Base-by-base conservation (phyloP, 768 basidiomycete genomes). In the Serendipita sp. region DNA sequence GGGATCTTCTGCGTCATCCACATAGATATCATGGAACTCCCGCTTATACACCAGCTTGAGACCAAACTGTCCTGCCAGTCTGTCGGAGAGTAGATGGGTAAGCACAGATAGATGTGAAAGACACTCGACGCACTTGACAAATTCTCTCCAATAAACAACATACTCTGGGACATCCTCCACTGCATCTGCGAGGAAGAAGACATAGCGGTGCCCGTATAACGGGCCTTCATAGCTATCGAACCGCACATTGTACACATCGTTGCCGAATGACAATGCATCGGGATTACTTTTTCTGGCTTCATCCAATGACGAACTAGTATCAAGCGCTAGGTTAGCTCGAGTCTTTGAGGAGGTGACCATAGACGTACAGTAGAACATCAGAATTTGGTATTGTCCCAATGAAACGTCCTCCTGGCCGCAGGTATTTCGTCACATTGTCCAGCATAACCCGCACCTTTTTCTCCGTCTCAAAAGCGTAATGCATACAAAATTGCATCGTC, bases 401-500 rank as follows among this genome's bases (percentile, higher is more conserved):
- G 69, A 97, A 96, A n/a, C 85, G 74, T 3, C 96, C 96, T 26
- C 94, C 95, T 28, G 79, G 76, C 31, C 88, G 77, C 48, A 99
- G 76, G 78, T 86, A 85, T 50, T 79, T 74, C 63, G 83, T 81
- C 31, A 93, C 94, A 71, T 99, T 99, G 41, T 83, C 80, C 33
- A 99, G 82, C 96, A 99, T 96, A 71, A 83, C 86, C 33, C 90
- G 80, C 26, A 84, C 88, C 70, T 96, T 96, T 64, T 80, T 76
- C 31, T 83, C 80, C n/a, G 81, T 86, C 72, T 98, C 93, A 71
- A 99, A 98, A 5, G 96, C 96, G 70, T 99, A 98, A 72, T 99
- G 96, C 90, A 99, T 97, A 73, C 96, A 98, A 72, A 99, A 99
- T 71, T 99, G 96, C 91, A 97, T 90, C 2, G 91, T 90, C 3